phyloP scores from a whole-genome alignment of 345 rosid genomes.

The Eucalyptus polybractea region DNA sequence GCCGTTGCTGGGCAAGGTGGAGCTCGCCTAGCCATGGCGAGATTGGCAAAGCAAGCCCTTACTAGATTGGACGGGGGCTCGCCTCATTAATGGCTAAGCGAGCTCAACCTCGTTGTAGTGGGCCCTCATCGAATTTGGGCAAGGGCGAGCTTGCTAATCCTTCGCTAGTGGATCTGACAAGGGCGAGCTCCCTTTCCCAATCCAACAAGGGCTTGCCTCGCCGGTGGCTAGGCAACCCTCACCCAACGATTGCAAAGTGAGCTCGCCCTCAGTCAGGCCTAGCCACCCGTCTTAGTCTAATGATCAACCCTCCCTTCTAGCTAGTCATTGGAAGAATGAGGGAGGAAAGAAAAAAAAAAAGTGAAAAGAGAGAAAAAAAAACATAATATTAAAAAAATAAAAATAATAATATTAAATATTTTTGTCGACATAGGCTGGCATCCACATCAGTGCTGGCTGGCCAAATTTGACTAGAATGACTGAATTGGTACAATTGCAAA shows the following conservation, averaged over 20 bases:
- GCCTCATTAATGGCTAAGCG: rapidly evolving
- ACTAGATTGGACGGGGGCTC: too few species aligned
- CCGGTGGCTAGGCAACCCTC: rapidly evolving
- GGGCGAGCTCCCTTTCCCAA: too few species aligned
- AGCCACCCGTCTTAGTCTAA: rapidly evolving
- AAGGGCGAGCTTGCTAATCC: too few species aligned
- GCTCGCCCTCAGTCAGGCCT: rapidly evolving
- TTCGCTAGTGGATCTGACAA: rapidly evolving
- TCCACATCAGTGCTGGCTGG: rapidly evolving
- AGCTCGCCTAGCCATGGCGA: too few species aligned
- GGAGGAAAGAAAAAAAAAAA: too few species aligned
- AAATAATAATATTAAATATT: too few species aligned
- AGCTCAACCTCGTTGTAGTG: too few species aligned
- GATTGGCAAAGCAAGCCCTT: too few species aligned
- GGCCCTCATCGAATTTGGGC: too few species aligned
- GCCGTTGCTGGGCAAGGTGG: rapidly evolving
- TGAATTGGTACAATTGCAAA: rapidly evolving
- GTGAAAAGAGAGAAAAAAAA: too few species aligned
- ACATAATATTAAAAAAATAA: too few species aligned
- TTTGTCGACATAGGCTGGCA: rapidly evolving
- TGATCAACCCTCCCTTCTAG: rapidly evolving
- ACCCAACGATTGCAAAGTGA: rapidly evolving
- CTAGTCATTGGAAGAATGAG: rapidly evolving
- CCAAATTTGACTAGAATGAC: too few species aligned
- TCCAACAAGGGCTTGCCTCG: rapidly evolving